Evolutionary conservation across 1,139 yeast species (phyloP), one percentile per base, ranked within the genome.

Genomic region (Nadsonia starkeyi-henricii): DNA sequence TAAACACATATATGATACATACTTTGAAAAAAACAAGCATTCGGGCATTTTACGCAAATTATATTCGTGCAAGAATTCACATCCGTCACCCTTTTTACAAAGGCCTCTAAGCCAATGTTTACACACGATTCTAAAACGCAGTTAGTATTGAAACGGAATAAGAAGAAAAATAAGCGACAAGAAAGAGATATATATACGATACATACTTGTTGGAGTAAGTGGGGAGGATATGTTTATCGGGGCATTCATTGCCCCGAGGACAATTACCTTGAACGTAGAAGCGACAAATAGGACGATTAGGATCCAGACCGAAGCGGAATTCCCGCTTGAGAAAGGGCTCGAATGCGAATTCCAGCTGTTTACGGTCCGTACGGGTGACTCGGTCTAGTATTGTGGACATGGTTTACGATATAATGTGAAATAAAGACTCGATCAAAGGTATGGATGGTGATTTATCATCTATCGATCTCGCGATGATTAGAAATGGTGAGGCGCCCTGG

Each of bases 61-160:
- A 62, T 89, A 91, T 61, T 93, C 99, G 65, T 93, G 99, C 47
- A 93, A 68, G 60, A 86, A 93, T 68, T 93, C 99, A 67, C 98
- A 93, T 54, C 85, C 89, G 58, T 89, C 96, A 49, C 94, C 95
- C 69, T 89, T 91, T 68, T 93, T 93, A 67, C 99, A 93, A 41
- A 93, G 74, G 0, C 98, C 98, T 57, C 97, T 76, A 46, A 93
- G 76, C 99, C 99, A 91, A 70, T 91, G 97, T 72, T 93, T 91
- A 64, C 98, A 91, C 18, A 91, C 98, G 49, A 81, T 79, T 48
- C 57, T 51, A 37, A 45, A 41, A 47, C n/a, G n/a, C 42, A 41
- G 12, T 20, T 45, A 18, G 23, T 30, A 23, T 9, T 23, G 23
- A n/a, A 9, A 44, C 9, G 9, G 28, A 23, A 5, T n/a, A 43